Evolutionary conservation across 2,329 filamentous ascomycete species (phyloP).

Genomic region (Neofusicoccum ribis): DNA sequence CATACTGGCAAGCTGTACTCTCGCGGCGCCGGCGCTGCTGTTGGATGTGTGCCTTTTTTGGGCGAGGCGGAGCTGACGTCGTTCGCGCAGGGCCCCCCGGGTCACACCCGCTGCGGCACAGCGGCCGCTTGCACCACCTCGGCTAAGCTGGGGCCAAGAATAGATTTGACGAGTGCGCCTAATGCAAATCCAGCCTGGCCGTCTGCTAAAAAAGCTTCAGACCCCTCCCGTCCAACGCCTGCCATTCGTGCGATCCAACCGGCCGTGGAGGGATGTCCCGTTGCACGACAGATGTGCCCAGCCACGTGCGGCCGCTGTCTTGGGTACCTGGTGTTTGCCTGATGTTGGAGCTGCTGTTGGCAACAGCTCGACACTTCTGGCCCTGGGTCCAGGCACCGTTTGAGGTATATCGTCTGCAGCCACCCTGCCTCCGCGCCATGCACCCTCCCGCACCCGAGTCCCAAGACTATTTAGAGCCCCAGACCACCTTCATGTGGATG

Average conservation of each 20-base stretch:
- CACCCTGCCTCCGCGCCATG: neutral
- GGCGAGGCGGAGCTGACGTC: conserved; percentile 25
- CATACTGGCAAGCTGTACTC: conserved; percentile 23
- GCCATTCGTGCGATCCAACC: neutral
- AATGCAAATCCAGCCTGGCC: neutral
- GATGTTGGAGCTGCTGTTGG: neutral
- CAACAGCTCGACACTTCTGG: neutral
- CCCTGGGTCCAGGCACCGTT: neutral
- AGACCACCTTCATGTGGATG: neutral
- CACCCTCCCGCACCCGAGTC: too few species aligned
- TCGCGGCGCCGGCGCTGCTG: conserved; percentile 22
- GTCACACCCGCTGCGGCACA: conserved; percentile 19
- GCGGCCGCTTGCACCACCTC: conserved; percentile 21
- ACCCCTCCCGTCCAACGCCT: neutral
- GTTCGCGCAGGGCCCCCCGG: conserved; percentile 20
- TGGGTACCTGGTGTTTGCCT: conserved; percentile 7
- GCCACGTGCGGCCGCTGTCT: conserved; percentile 4
- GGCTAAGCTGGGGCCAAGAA: conserved; percentile 5
- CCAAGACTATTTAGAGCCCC: neutral
- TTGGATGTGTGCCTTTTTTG: conserved; percentile 27
- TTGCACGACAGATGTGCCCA: neutral
- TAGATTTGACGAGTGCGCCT: conserved; percentile 4
- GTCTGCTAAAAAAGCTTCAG: neutral
- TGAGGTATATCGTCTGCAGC: neutral
- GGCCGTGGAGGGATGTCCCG: neutral